Base-by-base conservation (phyloP, 768 basidiomycete genomes). In the Polyporus arcularius region DNA sequence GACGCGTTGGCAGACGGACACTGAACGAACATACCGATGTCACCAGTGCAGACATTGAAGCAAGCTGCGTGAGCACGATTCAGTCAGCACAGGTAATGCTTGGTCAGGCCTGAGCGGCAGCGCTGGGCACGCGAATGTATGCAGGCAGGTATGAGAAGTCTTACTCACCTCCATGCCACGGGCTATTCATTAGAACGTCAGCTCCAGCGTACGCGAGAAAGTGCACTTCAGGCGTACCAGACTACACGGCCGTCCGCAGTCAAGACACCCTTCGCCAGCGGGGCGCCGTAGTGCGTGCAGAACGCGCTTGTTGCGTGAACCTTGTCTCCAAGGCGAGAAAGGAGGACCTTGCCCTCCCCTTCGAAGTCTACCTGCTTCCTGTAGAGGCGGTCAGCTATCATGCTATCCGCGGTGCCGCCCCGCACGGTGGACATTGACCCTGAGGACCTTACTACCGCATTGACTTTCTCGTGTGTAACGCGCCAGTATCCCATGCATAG, bases 201-300 rank as follows among this genome's bases (percentile, higher is more conserved):
- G 43, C 40, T 45, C 11, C 39, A 32, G 21, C 2, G 31, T n/a
- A 12, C 26, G 18, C 21, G 28, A n/a, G 58, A 10, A 35, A 18
- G 58, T n/a, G 26, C 12, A 18, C 16, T 14, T 4, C 10, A 15
- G 30, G 72, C 84, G 52, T 69, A 86, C 87, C 94, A 96, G 51
- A 90, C 85, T 18, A 96, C 83, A 61, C 90, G 78, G 10, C 90
- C 93, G 71, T 90, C 88, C 38, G 88, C 80, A 8, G 88, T 83
- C 56, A 94, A 77, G 10, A 93, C 87, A 53, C 93, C 94, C 73
- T 92, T 93, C 4, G 80, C 85, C 2, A 96, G 80, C 1, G 93
- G 92, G 3, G 94, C 94, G 11, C 94, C 94, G 70, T 94, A 96
- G 72, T 96, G 94, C 2, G 93, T 95, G 74, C 94, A 96, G 73